Evolutionary conservation across 2,329 filamentous ascomycete genomes (phyloP).

Genomic region (Fusarium sp.): DNA sequence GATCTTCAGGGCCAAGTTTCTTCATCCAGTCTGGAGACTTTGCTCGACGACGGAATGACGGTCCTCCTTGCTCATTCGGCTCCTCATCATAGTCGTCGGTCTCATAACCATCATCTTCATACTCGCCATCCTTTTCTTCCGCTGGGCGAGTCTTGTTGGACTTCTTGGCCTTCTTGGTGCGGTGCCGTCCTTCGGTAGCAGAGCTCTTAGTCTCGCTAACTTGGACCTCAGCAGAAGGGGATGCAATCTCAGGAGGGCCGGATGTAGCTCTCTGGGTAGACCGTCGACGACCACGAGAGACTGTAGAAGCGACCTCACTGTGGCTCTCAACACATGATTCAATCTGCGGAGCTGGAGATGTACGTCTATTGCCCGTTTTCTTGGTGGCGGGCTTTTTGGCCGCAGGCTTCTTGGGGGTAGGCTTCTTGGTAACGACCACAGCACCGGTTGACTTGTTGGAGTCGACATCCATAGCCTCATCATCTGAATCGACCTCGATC

Average conservation of each 20-base stretch:
- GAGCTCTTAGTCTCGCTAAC: constrained; percentile 18
- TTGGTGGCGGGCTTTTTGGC: not conserved
- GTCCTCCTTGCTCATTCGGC: not conserved
- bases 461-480: not conserved
- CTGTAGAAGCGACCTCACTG: constrained; percentile 11
- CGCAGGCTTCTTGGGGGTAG: not conserved
- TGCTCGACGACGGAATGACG: constrained; percentile 13
- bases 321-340: not conserved
- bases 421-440: not conserved
- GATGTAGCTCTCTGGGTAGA: not conserved
- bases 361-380: not conserved
- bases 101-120: constrained; percentile 13
- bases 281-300: constrained; percentile 1
- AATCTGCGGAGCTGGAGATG: not conserved
- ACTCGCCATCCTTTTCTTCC: constrained; percentile 11
- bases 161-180: constrained; percentile 3
- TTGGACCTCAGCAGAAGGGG: not conserved
- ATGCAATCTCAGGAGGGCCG: not conserved
- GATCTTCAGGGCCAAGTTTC: constrained; percentile 40
- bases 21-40: constrained; percentile 47
- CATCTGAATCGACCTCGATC: not conserved
- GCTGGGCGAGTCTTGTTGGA: not conserved
- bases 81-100: constrained; percentile 15
- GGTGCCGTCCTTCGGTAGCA: not conserved
- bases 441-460: not conserved